A percentile compares a stretch with the other conserved stretches of the same genome.
Evolutionary conservation across 306 rosid species (phyloP).

Genomic region (Vicia villosa): DNA sequence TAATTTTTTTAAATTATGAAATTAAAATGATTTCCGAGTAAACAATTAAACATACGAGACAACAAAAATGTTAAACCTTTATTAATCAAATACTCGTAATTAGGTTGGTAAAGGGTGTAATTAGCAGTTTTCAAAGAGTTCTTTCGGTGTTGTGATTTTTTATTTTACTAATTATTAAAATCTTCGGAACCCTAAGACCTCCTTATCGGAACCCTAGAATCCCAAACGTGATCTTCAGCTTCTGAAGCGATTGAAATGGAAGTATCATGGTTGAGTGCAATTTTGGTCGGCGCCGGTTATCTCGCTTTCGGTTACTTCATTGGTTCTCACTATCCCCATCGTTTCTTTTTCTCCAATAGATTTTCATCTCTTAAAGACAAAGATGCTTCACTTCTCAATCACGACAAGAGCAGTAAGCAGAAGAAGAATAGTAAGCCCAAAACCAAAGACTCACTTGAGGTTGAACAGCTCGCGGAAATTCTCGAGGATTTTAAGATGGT

Average conservation of each 20-base stretch:
- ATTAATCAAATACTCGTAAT: no score
- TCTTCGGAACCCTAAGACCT: neutral
- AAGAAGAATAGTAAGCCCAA: slow-evolving; percentile 51
- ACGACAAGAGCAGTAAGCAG: neutral
- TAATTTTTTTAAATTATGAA: no score
- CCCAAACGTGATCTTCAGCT: neutral
- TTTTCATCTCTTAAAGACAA: slow-evolving; percentile 34
- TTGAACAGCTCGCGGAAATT: slow-evolving; percentile 75
- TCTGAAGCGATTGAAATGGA: slow-evolving; percentile 48
- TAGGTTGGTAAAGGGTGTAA: no score
- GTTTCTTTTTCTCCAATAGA: slow-evolving; percentile 42
- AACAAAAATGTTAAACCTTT: no score
- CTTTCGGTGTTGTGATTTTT: no score
- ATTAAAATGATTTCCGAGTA: no score
- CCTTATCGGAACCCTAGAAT: slow-evolving; percentile 28
- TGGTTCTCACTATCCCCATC: slow-evolving; percentile 67
- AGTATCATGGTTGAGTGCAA: slow-evolving; percentile 74
- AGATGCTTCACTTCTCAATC: slow-evolving; percentile 30
- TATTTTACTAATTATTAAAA: no score
- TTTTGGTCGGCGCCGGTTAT: slow-evolving; percentile 86
- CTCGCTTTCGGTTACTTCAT: slow-evolving; percentile 81
- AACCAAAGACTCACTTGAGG: slow-evolving; percentile 62
- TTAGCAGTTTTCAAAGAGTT: no score
- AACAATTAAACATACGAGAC: no score
- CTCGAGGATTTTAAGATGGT: slow-evolving; percentile 94